phyloP scores from a whole-genome alignment of 352 stramenopile genomes.

The Thalassiosira hispida region DNA sequence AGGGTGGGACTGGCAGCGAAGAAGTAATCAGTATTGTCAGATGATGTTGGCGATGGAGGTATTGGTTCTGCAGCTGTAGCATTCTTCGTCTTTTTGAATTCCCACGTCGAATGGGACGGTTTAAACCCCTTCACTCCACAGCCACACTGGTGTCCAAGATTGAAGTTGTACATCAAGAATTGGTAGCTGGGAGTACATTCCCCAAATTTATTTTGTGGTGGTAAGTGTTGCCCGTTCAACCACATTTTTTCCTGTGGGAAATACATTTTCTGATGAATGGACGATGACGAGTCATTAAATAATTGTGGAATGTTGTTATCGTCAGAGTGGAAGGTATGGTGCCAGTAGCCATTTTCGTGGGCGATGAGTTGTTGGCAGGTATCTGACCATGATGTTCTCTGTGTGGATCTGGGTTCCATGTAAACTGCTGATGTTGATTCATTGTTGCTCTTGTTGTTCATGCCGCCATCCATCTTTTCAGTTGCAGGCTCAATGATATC shows the following conservation, averaged over 20 bases:
- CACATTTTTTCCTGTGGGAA: slow-evolving; percentile 34
- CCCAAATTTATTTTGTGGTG: slow-evolving; percentile 10
- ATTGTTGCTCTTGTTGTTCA: neutral
- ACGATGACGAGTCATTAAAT: neutral
- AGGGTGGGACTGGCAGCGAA: slow-evolving; percentile 17
- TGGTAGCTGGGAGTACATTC: neutral
- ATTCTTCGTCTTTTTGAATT: neutral
- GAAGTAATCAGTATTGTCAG: slow-evolving; percentile 22
- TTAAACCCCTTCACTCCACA: slow-evolving; percentile 34
- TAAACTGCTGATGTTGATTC: no score
- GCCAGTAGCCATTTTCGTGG: slow-evolving; percentile 14
- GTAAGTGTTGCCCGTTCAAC: neutral
- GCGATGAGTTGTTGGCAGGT: neutral
- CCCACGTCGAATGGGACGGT: slow-evolving; percentile 36
- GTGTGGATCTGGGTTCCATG: neutral
- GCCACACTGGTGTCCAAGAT: slow-evolving; percentile 34
- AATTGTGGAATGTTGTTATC: neutral
- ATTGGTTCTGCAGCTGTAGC: neutral
- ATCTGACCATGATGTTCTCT: neutral
- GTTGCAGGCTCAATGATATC: slow-evolving; percentile 10
- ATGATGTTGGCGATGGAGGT: neutral
- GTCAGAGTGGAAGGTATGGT: neutral
- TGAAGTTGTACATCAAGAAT: slow-evolving; percentile 28
- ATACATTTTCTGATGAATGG: slow-evolving; percentile 7
- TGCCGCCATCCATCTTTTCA: slow-evolving; percentile 4